Base-by-base conservation (phyloP, 2,329 filamentous ascomycete genomes). In the Penicillium sp. region DNA sequence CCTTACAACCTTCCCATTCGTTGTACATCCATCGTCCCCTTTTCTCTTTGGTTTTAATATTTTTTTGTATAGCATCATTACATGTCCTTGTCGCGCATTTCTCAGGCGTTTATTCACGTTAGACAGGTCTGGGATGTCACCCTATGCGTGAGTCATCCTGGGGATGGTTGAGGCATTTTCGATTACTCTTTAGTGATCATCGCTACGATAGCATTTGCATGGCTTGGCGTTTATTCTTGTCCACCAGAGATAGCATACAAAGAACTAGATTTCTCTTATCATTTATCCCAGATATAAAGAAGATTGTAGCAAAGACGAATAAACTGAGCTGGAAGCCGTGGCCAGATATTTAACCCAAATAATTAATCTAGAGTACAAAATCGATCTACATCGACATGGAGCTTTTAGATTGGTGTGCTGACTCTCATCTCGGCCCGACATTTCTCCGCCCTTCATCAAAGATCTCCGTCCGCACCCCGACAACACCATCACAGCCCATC, bases 131-230 rank as follows among this genome's bases (percentile, higher is more conserved):
- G 13, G 27, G 37, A 34, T 38, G 30, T 39, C 43, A 35, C 18
- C 25, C 25, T 27, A 13, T 11, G 25, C 10, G 11, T 6, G 25
- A 27, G 25, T 11, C n/a, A 4, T 5, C 4, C 12, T 20, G 29
- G 35, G 39, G 37, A 35, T 37, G 44, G 44, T 37, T n/a, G n/a
- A n/a, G n/a, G n/a, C n/a, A n/a, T n/a, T n/a, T n/a, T n/a, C n/a
- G n/a, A n/a, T n/a, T n/a, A n/a, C 10, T 32, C 27, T 33, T 35
- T 22, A 25, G 37, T 31, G 15, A 31, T 20, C 29, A 43, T 43
- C 31, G 30, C 30, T 42, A 33, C 30, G 18, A 15, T 44, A 42
- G 52, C 52, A 56, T 56, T 51, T 44, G 53, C 55, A 60, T 57
- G 39, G 39, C 34, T 13, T 33, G 45, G 45, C 41, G 45, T 45